phyloP scores from a whole-genome alignment of 345 rosid genomes.

The Boechera retrofracta region DNA sequence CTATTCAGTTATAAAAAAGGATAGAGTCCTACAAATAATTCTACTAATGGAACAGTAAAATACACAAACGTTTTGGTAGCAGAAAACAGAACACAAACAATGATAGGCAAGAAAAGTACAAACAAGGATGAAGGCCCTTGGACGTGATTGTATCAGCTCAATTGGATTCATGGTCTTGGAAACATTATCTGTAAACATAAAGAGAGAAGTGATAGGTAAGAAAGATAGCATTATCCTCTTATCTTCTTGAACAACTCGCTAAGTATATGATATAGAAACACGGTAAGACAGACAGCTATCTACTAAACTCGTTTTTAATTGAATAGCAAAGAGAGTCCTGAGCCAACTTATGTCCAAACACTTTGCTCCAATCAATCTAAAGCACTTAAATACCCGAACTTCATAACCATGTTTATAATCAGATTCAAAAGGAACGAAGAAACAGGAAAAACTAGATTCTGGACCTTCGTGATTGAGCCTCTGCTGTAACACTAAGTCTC shows the following conservation, averaged over 20 bases:
- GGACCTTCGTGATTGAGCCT: conserved; percentile 62
- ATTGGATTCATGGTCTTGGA: conserved; percentile 54
- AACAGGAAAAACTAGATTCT: background rate
- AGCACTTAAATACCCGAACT: background rate
- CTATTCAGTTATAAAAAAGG: conserved; percentile 2
- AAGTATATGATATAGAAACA: background rate
- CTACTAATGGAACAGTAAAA: background rate
- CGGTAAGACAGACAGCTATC: background rate
- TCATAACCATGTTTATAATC: background rate
- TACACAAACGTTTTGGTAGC: conserved; percentile 9
- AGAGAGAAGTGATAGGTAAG: conserved; percentile 26
- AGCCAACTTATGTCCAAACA: background rate
- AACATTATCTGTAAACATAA: conserved; percentile 54
- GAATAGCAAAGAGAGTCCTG: background rate
- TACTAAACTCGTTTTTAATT: background rate
- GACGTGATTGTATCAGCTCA: conserved; percentile 52
- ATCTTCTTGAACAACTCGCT: conserved; percentile 10
- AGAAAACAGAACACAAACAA: conserved; percentile 22
- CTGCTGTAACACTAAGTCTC: conserved; percentile 62
- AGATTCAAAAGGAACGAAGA: background rate
- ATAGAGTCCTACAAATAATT: conserved; percentile 6
- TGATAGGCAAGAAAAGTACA: conserved; percentile 76
- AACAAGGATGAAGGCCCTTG: conserved; percentile 93
- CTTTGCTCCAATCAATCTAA: background rate
- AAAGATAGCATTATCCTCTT: background rate